These are phyloP conservation scores for Pyrenula aspistea DNA, from an alignment of 495 filamentous ascomycete genomes.

Conservation along the genomic window DNA sequence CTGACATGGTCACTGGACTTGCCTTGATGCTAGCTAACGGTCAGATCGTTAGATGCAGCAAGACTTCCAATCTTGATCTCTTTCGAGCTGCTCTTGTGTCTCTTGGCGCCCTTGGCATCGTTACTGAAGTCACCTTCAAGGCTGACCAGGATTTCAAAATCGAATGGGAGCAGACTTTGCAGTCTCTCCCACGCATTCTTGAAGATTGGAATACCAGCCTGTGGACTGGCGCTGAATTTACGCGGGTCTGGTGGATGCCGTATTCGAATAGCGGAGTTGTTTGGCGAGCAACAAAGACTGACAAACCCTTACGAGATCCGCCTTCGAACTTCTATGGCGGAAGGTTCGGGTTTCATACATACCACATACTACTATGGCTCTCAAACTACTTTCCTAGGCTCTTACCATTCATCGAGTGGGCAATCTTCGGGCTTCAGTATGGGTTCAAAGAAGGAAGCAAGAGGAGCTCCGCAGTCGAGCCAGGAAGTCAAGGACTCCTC, in stretches of 20 bases:
- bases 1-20: constrained; percentile 57
- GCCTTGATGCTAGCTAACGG: constrained; percentile 79
- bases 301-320: constrained; percentile 33
- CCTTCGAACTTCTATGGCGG: constrained; percentile 65
- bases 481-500: constrained; percentile 63
- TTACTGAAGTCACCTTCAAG: constrained; percentile 77
- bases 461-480: constrained; percentile 62
- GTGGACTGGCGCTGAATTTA: constrained; percentile 80
- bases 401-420: constrained; percentile 80
- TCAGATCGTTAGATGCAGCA: constrained; percentile 58
- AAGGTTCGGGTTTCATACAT: constrained; percentile 69
- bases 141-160: constrained; percentile 67
- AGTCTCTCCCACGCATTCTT: constrained; percentile 53
- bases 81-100: constrained; percentile 83
- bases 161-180: constrained; percentile 72
- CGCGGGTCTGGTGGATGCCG: constrained; percentile 94
- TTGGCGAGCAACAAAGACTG: constrained; percentile 72
- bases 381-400: constrained; percentile 67
- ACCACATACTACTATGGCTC: constrained; percentile 76
- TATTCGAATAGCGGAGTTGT: constrained; percentile 77
- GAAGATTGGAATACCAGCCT: constrained; percentile 58
- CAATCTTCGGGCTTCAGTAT: constrained; percentile 92
- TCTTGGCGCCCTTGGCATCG: constrained; percentile 79
- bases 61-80: constrained; percentile 56
- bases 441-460: constrained; percentile 59